Percentiles rank a stretch among this genome's conserved stretches.
Evolutionary conservation across 2,329 filamentous ascomycete genomes (phyloP).

Genomic region (Penicillium sp.): DNA sequence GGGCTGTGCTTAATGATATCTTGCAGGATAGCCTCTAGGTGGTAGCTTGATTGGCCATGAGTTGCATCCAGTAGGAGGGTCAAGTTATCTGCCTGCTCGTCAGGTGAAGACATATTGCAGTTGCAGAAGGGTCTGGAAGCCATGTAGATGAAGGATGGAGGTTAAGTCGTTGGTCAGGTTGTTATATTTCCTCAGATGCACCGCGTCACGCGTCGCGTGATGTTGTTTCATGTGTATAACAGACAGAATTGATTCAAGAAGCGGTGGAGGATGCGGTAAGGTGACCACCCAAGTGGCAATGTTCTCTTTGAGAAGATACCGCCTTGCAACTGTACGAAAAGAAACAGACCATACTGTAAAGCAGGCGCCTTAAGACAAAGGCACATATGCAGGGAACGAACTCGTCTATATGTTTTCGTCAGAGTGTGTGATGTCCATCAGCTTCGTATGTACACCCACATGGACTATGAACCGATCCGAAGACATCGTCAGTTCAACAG

Average conservation of each 20-base stretch:
- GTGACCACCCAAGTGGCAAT: not conserved
- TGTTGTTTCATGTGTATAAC: not conserved
- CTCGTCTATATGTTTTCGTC: not conserved
- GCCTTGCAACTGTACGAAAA: not conserved
- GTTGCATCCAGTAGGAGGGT: not conserved
- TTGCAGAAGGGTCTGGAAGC: not conserved
- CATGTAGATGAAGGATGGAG: not conserved
- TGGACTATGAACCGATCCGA: too few species aligned
- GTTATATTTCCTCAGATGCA: not conserved
- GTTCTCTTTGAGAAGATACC: not conserved
- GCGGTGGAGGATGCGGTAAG: not conserved
- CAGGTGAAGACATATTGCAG: not conserved
- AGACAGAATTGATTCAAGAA: not conserved
- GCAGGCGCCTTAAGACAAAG: not conserved
- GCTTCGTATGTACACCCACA: not conserved
- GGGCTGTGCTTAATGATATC: not conserved
- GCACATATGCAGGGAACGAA: not conserved
- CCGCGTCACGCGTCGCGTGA: not conserved
- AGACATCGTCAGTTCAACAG: not conserved
- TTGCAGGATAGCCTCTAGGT: not conserved
- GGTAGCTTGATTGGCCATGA: not conserved
- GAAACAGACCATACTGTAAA: not conserved
- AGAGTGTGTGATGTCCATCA: not conserved
- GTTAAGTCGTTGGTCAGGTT: too few species aligned
- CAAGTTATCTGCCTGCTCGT: not conserved